These are phyloP conservation scores for Triticum urartu DNA, from an alignment of 176 grass and related monocot genomes.

Conservation along the genomic window DNA sequence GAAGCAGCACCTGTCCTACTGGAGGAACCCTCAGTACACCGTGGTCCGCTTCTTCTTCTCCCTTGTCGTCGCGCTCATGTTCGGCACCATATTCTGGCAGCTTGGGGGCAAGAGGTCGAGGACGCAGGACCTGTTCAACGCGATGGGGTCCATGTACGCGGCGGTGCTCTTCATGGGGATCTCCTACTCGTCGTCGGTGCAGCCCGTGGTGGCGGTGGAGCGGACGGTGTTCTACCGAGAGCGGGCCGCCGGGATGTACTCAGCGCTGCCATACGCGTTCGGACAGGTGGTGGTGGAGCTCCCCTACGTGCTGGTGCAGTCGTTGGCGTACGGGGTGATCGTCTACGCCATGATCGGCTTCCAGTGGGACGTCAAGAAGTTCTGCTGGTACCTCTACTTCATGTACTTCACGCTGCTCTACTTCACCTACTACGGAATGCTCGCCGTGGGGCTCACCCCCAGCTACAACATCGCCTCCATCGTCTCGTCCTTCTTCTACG, in stretches of 20 bases:
- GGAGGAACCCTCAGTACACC: constrained; percentile 68
- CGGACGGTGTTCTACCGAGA: constrained; percentile 57
- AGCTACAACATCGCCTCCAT: constrained; percentile 56
- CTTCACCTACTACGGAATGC: constrained; percentile 66
- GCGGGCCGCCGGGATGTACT: constrained; percentile 57
- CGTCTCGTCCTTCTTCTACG: constrained; percentile 56
- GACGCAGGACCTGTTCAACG: constrained; percentile 56
- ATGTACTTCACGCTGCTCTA: constrained; percentile 71
- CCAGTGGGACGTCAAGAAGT: constrained; percentile 49
- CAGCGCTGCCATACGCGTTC: constrained; percentile 57
- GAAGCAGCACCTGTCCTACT: constrained; percentile 71
- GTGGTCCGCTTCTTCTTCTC: constrained; percentile 70
- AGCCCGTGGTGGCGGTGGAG: constrained; percentile 49
- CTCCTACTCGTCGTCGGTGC: constrained; percentile 50
- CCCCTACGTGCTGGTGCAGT: constrained; percentile 53
- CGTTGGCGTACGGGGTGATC: constrained; percentile 42
- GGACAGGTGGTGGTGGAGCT: constrained; percentile 55
- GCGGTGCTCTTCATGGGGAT: constrained; percentile 65
- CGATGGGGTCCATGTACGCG: constrained; percentile 69
- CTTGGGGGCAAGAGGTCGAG: constrained; percentile 44
- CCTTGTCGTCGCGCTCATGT: constrained; percentile 51
- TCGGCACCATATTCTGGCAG: constrained; percentile 64
- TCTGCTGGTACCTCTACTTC: constrained; percentile 66
- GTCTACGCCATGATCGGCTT: constrained; percentile 58
- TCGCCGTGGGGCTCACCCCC: constrained; percentile 49